These are phyloP conservation scores for Keqinozyma sinolaborantium DNA, from an alignment of 1,139 yeast genomes.

Conservation along the genomic window DNA sequence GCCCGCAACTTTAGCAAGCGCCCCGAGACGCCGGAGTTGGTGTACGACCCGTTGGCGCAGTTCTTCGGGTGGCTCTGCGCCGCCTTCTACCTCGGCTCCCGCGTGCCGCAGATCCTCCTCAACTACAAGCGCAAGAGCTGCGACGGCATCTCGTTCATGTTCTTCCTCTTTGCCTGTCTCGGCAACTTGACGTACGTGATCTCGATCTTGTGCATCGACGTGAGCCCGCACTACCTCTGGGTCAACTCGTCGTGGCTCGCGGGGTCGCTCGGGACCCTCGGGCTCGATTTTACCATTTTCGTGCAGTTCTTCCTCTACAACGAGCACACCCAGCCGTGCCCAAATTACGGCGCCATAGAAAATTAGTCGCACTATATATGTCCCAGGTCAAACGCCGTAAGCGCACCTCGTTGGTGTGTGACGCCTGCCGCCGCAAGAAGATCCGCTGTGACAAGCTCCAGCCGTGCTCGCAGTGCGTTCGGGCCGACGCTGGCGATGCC, in stretches of 20 bases:
- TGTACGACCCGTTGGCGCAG: slow-evolving; percentile 77
- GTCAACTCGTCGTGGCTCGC: slow-evolving; percentile 91
- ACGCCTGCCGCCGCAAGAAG: slow-evolving; percentile 31
- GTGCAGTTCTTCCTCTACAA: slow-evolving; percentile 82
- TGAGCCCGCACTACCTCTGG: slow-evolving; percentile 63
- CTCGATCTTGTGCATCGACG: slow-evolving; percentile 74
- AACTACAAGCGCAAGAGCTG: slow-evolving; percentile 84
- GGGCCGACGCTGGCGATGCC: slow-evolving; percentile 15
- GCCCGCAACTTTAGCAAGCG: slow-evolving; percentile 30
- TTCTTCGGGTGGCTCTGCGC: slow-evolving; percentile 93
- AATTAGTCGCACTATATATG: not conserved
- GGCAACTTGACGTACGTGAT: slow-evolving; percentile 89
- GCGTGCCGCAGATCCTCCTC: slow-evolving; percentile 83
- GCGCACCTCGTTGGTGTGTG: slow-evolving; percentile 34
- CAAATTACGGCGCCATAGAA: slow-evolving; percentile 9
- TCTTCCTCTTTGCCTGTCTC: slow-evolving; percentile 87
- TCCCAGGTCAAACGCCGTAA: slow-evolving; percentile 17
- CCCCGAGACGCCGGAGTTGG: slow-evolving; percentile 33
- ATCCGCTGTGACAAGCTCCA: slow-evolving; percentile 33
- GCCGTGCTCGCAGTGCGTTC: slow-evolving; percentile 37
- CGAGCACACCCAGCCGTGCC: slow-evolving; percentile 17
- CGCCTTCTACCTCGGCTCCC: slow-evolving; percentile 74
- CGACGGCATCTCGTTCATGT: slow-evolving; percentile 89
- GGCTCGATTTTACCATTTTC: slow-evolving; percentile 80
- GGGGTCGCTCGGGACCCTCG: slow-evolving; percentile 86